Base-by-base conservation (phyloP, 2,329 filamentous ascomycete genomes). In the Sporothrix phasma region DNA sequence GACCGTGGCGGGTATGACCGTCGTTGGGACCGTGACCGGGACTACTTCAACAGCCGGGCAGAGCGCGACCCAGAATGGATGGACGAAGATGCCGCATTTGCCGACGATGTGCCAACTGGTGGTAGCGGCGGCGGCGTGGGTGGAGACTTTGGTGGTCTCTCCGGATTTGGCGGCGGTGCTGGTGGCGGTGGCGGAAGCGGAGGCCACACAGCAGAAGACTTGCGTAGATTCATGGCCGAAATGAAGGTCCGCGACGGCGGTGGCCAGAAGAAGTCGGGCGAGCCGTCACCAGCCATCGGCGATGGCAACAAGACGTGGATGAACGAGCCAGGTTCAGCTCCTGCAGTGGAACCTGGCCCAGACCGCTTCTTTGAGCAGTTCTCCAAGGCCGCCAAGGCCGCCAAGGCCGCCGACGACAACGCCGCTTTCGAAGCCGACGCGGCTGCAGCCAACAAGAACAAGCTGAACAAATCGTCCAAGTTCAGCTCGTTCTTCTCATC, bases 31-130 rank as follows among this genome's bases (percentile, higher is more conserved):
- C 78, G 82, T 64, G 81, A 78, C 49, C 29, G 41, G 41, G 51
- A 56, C 31, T 46, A 60, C 7, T 61, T 43, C n/a, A 51, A 61
- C 43, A 64, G 66, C 39, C 64, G 65, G 49, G 77, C 82, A 68
- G 91, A 95, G 72, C 86, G 89, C 68, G 90, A 96, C 60, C 92
- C 93, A 5, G 92, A 96, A 75, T 96, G 92, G 93, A 81, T 96
- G 74, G 91, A 95, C 72, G 83, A 87, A 65, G 66, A 59, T 7
- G 46, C 43, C 8, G 41, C 29, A 2, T 45, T 61, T n/a, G 47
- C n/a, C 15, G 62, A 66, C 13, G 62, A 53, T 11, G 62, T 62
- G 29, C 65, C 62, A 7, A 46, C 51, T 3, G 53, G 59, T 8
- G 41, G 47, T 5, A 31, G 47, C 34, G 17, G 59, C 24, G 59